A percentile compares a stretch with the other conserved stretches of the same genome.
Evolutionary conservation across 441 rosid species (phyloP).

Genomic region (Mallotus japonicus): DNA sequence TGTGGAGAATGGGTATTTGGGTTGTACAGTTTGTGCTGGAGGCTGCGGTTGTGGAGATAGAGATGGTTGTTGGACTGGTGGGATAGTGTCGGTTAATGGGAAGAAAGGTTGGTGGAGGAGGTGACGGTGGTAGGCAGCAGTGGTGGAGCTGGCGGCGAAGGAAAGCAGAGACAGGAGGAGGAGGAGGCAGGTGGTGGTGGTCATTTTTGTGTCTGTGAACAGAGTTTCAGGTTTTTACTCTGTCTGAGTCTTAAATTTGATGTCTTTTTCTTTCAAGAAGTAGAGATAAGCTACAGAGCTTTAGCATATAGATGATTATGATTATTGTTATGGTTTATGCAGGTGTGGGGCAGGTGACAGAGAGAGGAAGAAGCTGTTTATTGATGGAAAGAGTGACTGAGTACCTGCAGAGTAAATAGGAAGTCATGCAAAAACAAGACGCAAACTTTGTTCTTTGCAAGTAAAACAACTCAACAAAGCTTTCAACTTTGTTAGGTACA

Average conservation of each 20-base stretch:
- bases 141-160: slow-evolving; percentile 21
- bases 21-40: slow-evolving; percentile 32
- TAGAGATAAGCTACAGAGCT: neutral
- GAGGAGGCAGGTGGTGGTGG: slow-evolving; percentile 4
- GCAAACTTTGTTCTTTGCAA: neutral
- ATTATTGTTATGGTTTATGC: neutral
- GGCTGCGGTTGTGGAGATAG: slow-evolving; percentile 30
- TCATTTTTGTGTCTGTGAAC: slow-evolving; percentile 1
- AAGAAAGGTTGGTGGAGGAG: slow-evolving; percentile 44
- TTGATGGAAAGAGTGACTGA: neutral
- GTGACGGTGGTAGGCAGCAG: slow-evolving; percentile 39
- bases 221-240: neutral
- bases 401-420: neutral
- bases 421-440: neutral
- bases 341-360: neutral
- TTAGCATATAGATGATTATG: neutral
- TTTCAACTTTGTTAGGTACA: neutral
- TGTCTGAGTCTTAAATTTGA: neutral
- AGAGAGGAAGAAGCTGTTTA: neutral
- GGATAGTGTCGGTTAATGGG: slow-evolving; percentile 34
- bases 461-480: neutral
- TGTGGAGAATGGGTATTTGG: slow-evolving; percentile 52
- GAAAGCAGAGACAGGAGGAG: slow-evolving; percentile 19
- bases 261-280: neutral
- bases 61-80: slow-evolving; percentile 39